Conservation (phyloP, 2,329 filamentous ascomycete genomes). For the Chaetomiaceae sp. region DNA sequence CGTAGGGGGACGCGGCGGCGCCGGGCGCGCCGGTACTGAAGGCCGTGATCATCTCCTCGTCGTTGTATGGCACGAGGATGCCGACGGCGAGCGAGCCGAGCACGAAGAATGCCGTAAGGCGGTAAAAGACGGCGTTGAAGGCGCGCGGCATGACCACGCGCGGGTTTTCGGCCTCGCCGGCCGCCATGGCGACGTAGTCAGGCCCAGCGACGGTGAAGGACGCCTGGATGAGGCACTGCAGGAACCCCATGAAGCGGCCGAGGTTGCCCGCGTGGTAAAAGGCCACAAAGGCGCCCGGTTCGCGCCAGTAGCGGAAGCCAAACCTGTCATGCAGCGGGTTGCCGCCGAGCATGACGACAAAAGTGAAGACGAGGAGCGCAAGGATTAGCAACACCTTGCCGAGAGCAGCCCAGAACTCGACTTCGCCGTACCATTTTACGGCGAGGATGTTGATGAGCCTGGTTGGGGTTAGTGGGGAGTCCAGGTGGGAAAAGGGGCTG, state of each 20-base stretch:
- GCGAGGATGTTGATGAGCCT: constrained; percentile 64
- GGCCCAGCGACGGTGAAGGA: constrained; percentile 63
- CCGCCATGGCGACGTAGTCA: constrained; percentile 57
- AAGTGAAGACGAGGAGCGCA: constrained; percentile 69
- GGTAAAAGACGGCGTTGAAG: constrained; percentile 69
- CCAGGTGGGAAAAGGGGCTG: neutral
- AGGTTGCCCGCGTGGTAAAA: constrained; percentile 59
- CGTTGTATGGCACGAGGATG: constrained; percentile 55
- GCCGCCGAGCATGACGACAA: constrained; percentile 77
- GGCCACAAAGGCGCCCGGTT: constrained; percentile 66
- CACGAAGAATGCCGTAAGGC: constrained; percentile 67
- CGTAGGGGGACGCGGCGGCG: constrained; percentile 48
- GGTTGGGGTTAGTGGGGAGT: constrained; percentile 27
- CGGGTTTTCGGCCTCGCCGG: constrained; percentile 60
- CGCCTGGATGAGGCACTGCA: constrained; percentile 68
- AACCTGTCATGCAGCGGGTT: constrained; percentile 69
- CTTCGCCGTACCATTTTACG: constrained; percentile 70
- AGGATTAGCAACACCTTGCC: constrained; percentile 69
- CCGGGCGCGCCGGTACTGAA: constrained; percentile 45
- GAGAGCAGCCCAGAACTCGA: constrained; percentile 70
- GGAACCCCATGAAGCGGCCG: constrained; percentile 70
- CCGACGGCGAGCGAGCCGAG: constrained; percentile 58
- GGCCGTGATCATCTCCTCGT: constrained; percentile 47
- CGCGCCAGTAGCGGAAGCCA: constrained; percentile 64
- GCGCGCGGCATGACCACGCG: constrained; percentile 61